Base-by-base conservation (phyloP, 257 asterid genomes). In the Capsicum baccatum region DNA sequence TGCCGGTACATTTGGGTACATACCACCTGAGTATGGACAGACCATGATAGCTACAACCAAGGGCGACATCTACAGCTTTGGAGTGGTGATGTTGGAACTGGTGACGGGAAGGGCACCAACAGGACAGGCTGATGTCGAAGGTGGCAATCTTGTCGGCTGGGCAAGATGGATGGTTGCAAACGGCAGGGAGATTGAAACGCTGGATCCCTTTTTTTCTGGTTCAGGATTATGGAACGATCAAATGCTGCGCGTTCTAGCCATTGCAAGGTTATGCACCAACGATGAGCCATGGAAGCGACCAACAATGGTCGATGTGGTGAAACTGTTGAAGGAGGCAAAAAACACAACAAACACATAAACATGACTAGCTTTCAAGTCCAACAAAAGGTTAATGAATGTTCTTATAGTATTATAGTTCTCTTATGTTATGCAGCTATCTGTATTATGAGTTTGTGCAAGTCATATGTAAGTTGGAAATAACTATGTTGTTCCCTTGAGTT, bases 141-240 rank as follows among this genome's bases (percentile, higher is more conserved):
- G 98, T 16, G 98, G 98, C 13, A 95, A 95, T 82, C 93, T 94
- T 15, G 98, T 95, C 8, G 99, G 99, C 1, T 95, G 99, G 98
- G 94, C 91, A 48, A 90, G 95, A 85, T 86, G 93, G 89, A 93
- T 94, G 98, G 84, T 67, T 19, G 91, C 83, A 0, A 85, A 79
- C 8, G 92, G 96, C 0, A 87, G 87, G 88, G 92, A 90, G 56
- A 2, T 9, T 71, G 89, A 93, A 66, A 84, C 87, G 10, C 74
- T 92, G 2, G 97, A 90, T 60, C 87, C 88, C 0, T 39, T 55
- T 48, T 71, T 89, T 74, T 83, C 84, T 9, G 80, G 81, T 64
- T 82, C 86, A 2, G 68, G 54, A 3, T 54, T 9, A 79, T 88
- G 88, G 88, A 87, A 47, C 83, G 88, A 84, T 68, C 91, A 95